Evolutionary conservation across 331 rosid genomes (phyloP).

Genomic region (Malus hybrid): DNA sequence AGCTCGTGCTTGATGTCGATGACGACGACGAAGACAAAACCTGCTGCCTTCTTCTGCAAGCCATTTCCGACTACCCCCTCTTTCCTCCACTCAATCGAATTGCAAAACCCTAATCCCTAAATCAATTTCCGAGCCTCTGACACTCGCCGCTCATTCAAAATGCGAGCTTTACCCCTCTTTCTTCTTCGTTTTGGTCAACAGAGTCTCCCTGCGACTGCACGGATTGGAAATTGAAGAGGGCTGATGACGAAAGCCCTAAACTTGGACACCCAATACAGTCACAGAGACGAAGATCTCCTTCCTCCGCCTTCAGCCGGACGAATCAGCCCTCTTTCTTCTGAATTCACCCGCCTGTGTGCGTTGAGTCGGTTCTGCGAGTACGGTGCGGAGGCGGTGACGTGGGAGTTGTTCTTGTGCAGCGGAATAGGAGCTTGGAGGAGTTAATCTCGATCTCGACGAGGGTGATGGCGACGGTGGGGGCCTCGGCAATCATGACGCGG

Average conservation of each 20-base stretch:
- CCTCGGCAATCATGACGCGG: too few species aligned
- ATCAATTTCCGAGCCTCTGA: neutral
- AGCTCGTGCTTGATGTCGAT: slow-evolving; percentile 11
- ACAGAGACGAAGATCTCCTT: neutral
- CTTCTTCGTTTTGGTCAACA: neutral
- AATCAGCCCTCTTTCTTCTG: neutral
- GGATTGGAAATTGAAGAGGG: neutral
- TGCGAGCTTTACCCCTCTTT: neutral
- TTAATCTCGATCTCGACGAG: too few species aligned
- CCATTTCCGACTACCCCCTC: slow-evolving; percentile 29
- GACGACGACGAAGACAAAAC: slow-evolving; percentile 17
- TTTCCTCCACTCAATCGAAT: neutral
- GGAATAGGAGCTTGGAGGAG: too few species aligned
- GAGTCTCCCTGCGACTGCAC: neutral
- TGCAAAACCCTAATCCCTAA: neutral
- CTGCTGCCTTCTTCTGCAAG: slow-evolving; percentile 63
- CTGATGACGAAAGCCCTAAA: neutral
- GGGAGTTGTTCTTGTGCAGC: too few species aligned
- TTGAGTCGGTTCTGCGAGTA: too few species aligned
- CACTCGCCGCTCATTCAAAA: neutral
- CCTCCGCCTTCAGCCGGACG: neutral
- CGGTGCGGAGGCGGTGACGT: too few species aligned
- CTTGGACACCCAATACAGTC: neutral
- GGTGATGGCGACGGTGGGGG: too few species aligned
- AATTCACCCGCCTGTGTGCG: neutral